Base-by-base conservation (phyloP, 192 early-diverging fungal genomes). In the Linnemannia schmuckeri region DNA sequence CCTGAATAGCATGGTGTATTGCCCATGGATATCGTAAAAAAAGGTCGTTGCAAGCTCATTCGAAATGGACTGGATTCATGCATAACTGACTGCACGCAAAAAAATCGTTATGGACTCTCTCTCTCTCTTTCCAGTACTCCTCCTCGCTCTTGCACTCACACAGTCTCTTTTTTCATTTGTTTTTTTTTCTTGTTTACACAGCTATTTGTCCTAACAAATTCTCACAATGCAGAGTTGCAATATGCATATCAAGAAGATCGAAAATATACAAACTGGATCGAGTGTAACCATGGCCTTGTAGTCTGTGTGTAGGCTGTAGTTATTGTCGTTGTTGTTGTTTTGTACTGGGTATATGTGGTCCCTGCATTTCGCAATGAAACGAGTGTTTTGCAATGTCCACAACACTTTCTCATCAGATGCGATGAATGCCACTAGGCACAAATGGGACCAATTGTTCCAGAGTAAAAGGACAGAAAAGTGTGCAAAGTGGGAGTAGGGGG, bases 41-140 rank as follows among this genome's bases (percentile, higher is more conserved):
- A 63, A 30, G 61, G 27, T n/a, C 61, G 61, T 66, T 66, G 12
- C 61, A 66, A 66, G 13, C 13, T 30, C 13, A 33, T 33, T 12
- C 9, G 30, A 66, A 66, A 30, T 66, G 61, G 61, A 33, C 61
- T 66, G 30, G 61, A 66, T 66, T 66, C 61, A 66, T 66, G 61
- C 30, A 66, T 66, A 66, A 30, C 13, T 33, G 27, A 61, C 27
- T 30, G 9, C 27, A 15, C 61, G 10, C 27, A 27, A 17, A 27
- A 17, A 66, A 33, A 27, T 66, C 30, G 61, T 66, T 66, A 33
- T 33, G 27, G 61, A 66, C 61, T 2, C 61, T 66, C 61, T 30
- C 61, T 1, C 55, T 63, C n/a, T 66, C 30, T 30, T 30, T 52
- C 5, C 20, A 18, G 6, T 18, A 20, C 17, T 52, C 49, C 0